Conservation (phyloP, 2,329 filamentous ascomycete species). For the Clonostachys rhizophaga region DNA sequence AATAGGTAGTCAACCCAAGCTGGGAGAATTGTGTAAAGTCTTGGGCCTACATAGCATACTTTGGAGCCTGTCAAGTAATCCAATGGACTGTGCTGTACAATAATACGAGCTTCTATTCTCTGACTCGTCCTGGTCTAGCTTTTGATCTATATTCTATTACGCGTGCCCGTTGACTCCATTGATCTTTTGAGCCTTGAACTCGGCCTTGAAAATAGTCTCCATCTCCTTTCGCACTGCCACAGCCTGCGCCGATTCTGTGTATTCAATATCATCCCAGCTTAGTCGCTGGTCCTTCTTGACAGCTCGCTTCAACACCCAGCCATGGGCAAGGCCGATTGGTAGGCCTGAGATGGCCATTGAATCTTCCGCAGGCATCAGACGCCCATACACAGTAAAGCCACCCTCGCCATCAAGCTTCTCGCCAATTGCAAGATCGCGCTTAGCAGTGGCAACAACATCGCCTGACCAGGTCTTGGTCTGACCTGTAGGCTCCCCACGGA, state of each 20-base stretch:
- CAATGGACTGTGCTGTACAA: too few species aligned
- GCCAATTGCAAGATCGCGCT: constrained; percentile 33
- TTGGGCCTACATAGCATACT: too few species aligned
- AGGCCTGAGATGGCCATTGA: constrained; percentile 33
- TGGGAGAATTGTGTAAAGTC: too few species aligned
- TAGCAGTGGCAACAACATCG: constrained; percentile 40
- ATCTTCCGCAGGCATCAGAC: constrained; percentile 29
- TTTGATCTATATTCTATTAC: too few species aligned
- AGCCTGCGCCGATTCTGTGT: constrained; percentile 26
- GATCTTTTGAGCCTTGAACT: constrained; percentile 8
- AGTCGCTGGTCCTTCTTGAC: constrained; percentile 32
- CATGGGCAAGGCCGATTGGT: constrained; percentile 35
- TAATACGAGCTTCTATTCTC: too few species aligned
- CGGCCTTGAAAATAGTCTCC: constrained; percentile 28
- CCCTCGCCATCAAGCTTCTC: constrained; percentile 39
- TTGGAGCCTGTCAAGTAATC: too few species aligned
- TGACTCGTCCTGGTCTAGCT: too few species aligned
- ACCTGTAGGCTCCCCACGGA: constrained; percentile 36
- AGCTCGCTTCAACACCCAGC: constrained; percentile 30
- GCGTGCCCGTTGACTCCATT: constrained; percentile 5
- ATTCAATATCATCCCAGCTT: constrained; percentile 39
- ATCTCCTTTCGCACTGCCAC: constrained; percentile 34
- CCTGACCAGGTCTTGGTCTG: constrained; percentile 35
- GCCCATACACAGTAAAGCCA: constrained; percentile 38
- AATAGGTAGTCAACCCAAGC: too few species aligned